phyloP scores from a whole-genome alignment of 2,329 filamentous ascomycete genomes.

The Fusarium torreyae region DNA sequence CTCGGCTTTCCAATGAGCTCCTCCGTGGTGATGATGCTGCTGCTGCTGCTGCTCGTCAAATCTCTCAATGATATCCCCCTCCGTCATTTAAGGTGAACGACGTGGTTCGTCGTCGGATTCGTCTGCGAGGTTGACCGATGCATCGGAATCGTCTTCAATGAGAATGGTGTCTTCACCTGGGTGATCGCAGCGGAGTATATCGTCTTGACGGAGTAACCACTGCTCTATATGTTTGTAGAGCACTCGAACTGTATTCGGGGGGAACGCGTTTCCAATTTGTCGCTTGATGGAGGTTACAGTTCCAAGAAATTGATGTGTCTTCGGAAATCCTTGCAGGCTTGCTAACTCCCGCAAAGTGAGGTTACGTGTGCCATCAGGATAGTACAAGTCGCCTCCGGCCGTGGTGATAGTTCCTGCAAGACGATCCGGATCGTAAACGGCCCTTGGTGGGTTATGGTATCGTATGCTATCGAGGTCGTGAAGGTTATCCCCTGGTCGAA shows the following conservation, averaged over 20 bases:
- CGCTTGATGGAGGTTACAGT: conserved; percentile 62
- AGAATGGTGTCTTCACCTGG: conserved; percentile 41
- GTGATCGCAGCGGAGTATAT: conserved; percentile 46
- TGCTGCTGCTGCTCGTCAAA: neutral
- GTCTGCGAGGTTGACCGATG: conserved; percentile 9
- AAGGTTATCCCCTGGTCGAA: conserved; percentile 55
- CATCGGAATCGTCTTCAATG: conserved; percentile 47
- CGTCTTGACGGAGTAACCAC: conserved; percentile 63
- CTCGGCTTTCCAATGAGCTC: conserved; percentile 13
- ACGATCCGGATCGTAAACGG: conserved; percentile 62
- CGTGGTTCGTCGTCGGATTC: conserved; percentile 11
- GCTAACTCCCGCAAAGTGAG: conserved; percentile 80
- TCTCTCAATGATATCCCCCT: conserved; percentile 31
- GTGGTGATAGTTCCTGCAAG: conserved; percentile 75
- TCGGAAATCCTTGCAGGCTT: conserved; percentile 78
- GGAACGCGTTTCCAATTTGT: conserved; percentile 87
- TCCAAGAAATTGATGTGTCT: conserved; percentile 69
- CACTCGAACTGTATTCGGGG: conserved; percentile 69
- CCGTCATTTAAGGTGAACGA: conserved; percentile 48
- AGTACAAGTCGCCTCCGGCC: conserved; percentile 73
- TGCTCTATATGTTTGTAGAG: conserved; percentile 65
- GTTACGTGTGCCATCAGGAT: conserved; percentile 74
- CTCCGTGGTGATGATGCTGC: neutral
- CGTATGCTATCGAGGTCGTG: conserved; percentile 57
- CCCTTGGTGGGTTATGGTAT: conserved; percentile 49